Base-by-base conservation (phyloP, 2,329 filamentous ascomycete genomes). In the Talaromyces rugulosus region DNA sequence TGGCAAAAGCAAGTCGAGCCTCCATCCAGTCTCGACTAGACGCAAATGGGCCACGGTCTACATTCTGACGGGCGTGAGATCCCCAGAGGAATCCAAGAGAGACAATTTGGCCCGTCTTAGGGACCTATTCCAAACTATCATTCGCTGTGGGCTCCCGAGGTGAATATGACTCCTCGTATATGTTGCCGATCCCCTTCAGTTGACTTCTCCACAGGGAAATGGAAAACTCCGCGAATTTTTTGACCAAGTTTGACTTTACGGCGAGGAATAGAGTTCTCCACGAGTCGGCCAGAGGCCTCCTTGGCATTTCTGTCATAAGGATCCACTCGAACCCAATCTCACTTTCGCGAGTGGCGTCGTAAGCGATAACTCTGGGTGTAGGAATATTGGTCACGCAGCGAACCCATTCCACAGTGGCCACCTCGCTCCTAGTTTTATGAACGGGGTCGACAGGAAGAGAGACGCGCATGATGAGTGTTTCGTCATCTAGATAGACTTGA, bases 281-380 rank as follows among this genome's bases (percentile, higher is more conserved):
- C 2, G 47, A 3, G 2, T 67, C 59, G 14, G 27, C 12, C 12
- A 60, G 58, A 12, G 57, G 50, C 14, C n/a, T 54, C 44, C 63
- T 60, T 44, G 60, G 57, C 44, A 58, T 60, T 18, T 61, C 61
- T 4, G 54, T 40, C 63, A 60, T 60, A 14, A 63, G 27, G 58
- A 63, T 63, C 63, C 63, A 62, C 55, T 66, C 67, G 60, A 68
- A 66, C 58, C 63, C 66, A 34, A 68, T 62, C 1, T 33, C 36
- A 52, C 57, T 68, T 5, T 66, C 36, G 18, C 62, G 61, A 4
- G 62, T 61, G 23, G 65, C 12, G 50, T 67, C 56, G 28, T 64
- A 62, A 40, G 59, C 31, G 40, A 67, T 51, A 18, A 67, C 28
- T 27, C 53, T 18, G 4, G 66, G 66, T 9, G 66, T 27, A 58